Conservation (phyloP, 768 basidiomycete genomes). For the Lentinula detonsa region DNA sequence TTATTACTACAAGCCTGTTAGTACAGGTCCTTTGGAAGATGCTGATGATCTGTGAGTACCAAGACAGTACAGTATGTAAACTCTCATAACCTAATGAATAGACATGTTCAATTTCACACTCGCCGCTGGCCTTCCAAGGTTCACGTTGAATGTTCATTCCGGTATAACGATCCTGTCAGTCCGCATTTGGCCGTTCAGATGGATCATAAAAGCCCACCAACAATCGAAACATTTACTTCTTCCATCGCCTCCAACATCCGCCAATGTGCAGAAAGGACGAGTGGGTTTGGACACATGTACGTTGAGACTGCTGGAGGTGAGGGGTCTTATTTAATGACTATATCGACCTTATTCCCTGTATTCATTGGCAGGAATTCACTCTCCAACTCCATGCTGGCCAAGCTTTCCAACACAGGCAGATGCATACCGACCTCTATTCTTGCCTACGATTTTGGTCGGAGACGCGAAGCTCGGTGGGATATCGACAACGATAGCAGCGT, state of each 20-base stretch:
- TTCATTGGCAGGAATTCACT: conserved; percentile 69
- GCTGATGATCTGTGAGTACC: conserved; percentile 76
- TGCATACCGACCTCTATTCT: conserved; percentile 77
- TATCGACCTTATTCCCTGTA: no score
- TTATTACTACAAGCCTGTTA: conserved; percentile 85
- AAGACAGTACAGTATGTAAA: no score
- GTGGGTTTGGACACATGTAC: conserved; percentile 54
- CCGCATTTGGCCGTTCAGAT: conserved; percentile 81
- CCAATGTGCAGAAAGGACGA: conserved; percentile 33
- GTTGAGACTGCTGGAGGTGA: conserved; percentile 95
- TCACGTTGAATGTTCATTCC: conserved; percentile 68
- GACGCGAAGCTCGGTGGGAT: conserved; percentile 92
- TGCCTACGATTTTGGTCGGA: conserved; percentile 84
- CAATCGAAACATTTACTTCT: conserved; percentile 61
- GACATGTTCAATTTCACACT: conserved; percentile 60
- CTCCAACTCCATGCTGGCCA: conserved; percentile 76
- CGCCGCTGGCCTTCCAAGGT: conserved; percentile 35
- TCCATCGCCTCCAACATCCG: conserved; percentile 62
- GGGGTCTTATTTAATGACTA: conserved; percentile 12
- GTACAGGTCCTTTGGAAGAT: conserved; percentile 74
- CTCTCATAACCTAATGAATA: conserved; percentile 18
- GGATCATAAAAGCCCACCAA: conserved; percentile 36
- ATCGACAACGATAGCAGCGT: conserved; percentile 84
- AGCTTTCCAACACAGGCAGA: conserved; percentile 60
- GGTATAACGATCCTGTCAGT: conserved; percentile 85